These are phyloP conservation scores for Amylocarpus encephaloides DNA, from an alignment of 2,329 filamentous ascomycete species.

Conservation along the genomic window DNA sequence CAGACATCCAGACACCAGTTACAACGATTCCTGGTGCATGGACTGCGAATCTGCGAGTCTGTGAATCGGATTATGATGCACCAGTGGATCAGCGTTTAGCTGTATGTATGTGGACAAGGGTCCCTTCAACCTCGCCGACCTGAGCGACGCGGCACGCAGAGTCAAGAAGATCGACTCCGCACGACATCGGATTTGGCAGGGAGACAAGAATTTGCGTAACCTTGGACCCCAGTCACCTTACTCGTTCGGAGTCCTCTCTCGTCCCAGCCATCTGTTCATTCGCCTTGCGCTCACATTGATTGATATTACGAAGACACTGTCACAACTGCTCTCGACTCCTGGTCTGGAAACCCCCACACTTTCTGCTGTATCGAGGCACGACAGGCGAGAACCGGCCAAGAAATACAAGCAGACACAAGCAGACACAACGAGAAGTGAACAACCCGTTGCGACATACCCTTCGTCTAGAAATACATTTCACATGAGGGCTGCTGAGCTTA, in stretches of 20 bases:
- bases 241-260: too few species aligned
- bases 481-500: background rate
- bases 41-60: background rate
- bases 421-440: background rate
- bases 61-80: background rate
- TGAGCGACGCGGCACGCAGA: background rate
- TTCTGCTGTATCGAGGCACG: background rate
- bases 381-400: constrained; percentile 1
- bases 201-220: background rate
- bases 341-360: too few species aligned
- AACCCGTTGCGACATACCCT: background rate
- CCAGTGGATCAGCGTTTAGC: background rate
- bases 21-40: background rate
- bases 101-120: background rate
- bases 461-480: constrained; percentile 3
- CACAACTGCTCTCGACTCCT: too few species aligned
- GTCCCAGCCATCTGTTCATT: too few species aligned
- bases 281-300: too few species aligned
- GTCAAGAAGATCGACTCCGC: background rate
- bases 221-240: background rate
- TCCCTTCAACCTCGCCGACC: background rate
- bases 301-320: too few species aligned
- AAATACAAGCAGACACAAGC: background rate
- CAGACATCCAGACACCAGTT: background rate
- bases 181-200: background rate